Conservation (phyloP, 345 rosid genomes). For the Syzygium grande region DNA sequence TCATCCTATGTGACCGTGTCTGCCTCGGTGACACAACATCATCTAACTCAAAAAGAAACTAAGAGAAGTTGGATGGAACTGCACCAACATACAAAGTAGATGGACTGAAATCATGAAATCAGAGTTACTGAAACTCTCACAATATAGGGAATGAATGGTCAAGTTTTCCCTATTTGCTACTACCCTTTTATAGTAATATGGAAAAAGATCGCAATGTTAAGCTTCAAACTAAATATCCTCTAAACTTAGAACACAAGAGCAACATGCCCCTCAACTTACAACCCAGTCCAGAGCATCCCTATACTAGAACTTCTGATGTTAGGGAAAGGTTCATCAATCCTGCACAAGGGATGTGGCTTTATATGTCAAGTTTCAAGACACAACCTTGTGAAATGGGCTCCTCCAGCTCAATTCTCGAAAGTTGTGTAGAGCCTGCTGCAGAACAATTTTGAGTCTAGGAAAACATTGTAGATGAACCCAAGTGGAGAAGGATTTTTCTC, state of each 20-base stretch:
- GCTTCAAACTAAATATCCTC: neutral
- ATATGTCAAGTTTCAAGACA: neutral
- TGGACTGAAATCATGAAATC: too few relatives aligned
- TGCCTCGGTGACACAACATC: too few relatives aligned
- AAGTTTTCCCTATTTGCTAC: too few relatives aligned
- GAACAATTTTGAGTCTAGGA: neutral
- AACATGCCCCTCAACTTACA: neutral
- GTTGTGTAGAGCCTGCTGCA: neutral
- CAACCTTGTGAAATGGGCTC: neutral
- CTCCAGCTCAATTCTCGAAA: neutral
- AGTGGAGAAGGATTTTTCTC: neutral
- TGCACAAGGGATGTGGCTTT: neutral
- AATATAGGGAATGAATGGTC: too few relatives aligned
- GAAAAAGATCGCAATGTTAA: neutral
- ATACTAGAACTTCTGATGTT: neutral
- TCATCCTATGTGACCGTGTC: too few relatives aligned
- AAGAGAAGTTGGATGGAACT: too few relatives aligned
- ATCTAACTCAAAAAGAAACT: too few relatives aligned
- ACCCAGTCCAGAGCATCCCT: neutral
- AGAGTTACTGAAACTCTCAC: too few relatives aligned
- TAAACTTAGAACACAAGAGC: neutral
- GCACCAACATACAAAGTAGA: too few relatives aligned
- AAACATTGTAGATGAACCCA: neutral
- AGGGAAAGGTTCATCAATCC: neutral
- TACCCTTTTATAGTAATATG: too few relatives aligned